phyloP scores from a whole-genome alignment of 139 green algal species.

The Closterium sp. region DNA sequence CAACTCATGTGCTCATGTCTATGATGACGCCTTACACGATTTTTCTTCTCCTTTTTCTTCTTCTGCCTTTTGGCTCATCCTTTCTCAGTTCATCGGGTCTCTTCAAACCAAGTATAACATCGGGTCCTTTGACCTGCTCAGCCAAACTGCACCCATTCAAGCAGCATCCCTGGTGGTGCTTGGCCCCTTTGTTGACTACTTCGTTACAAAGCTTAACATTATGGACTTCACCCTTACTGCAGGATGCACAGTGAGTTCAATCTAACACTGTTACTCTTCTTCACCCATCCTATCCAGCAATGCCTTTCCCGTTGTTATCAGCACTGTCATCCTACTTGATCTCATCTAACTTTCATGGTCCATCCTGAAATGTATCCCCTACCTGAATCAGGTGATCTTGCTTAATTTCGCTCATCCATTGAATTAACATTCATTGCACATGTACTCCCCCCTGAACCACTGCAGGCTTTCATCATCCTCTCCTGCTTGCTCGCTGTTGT shows the following conservation, averaged over 20 bases:
- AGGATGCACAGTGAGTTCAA: background rate
- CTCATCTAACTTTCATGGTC: no score
- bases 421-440: background rate
- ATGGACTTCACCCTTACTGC: background rate
- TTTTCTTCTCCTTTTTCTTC: no score
- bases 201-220: conserved; percentile 13
- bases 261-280: background rate
- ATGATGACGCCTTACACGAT: no score
- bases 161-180: conserved; percentile 38
- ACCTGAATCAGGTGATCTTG: no score
- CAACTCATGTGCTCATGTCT: no score
- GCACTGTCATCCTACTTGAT: no score
- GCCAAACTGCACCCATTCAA: conserved; percentile 51
- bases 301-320: no score
- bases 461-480: conserved; percentile 58
- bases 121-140: conserved; percentile 77
- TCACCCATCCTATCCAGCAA: no score
- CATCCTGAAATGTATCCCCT: no score
- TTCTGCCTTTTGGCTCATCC: background rate
- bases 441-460: background rate
- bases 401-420: background rate
- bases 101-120: conserved; percentile 81
- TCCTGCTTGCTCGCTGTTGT: conserved; percentile 73
- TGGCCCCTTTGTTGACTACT: conserved; percentile 39
- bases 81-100: conserved; percentile 63